phyloP scores from a whole-genome alignment of 148 eudicot genomes.

The Rhododendron ferrugineum region DNA sequence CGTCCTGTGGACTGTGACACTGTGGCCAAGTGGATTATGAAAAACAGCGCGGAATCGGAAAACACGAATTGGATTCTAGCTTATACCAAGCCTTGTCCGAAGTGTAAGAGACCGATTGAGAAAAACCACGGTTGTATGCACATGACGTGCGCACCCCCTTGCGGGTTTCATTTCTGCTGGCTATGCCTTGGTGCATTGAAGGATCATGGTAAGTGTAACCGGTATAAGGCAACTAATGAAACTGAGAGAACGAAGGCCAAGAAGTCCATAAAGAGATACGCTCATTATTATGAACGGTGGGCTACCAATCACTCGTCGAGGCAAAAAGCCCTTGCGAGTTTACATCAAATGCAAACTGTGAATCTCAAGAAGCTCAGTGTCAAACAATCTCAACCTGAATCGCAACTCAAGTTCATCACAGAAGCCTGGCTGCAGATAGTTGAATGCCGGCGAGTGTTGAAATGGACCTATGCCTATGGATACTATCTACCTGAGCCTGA shows the following conservation, averaged over 20 bases:
- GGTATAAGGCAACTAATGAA: slow-evolving; percentile 14
- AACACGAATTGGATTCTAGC: slow-evolving; percentile 57
- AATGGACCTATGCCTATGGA: slow-evolving; percentile 54
- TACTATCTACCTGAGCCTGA: slow-evolving; percentile 35
- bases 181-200: slow-evolving; percentile 60
- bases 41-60: slow-evolving; percentile 40
- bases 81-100: slow-evolving; percentile 53
- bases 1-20: slow-evolving; percentile 65
- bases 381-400: slow-evolving; percentile 52
- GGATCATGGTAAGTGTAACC: slow-evolving; percentile 30
- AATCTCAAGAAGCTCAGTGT: slow-evolving; percentile 52
- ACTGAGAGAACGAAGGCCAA: slow-evolving; percentile 41
- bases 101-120: slow-evolving; percentile 37
- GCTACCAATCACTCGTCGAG: slow-evolving; percentile 49
- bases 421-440: slow-evolving; percentile 80
- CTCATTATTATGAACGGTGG: slow-evolving; percentile 57
- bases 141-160: slow-evolving; percentile 37
- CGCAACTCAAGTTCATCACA: slow-evolving; percentile 63
- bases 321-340: slow-evolving; percentile 33
- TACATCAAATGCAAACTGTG: slow-evolving; percentile 54
- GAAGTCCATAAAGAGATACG: slow-evolving; percentile 37
- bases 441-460: slow-evolving; percentile 48
- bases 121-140: slow-evolving; percentile 29
- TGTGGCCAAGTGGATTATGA: slow-evolving; percentile 46
- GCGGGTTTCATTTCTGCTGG: slow-evolving; percentile 43